Conservation (phyloP, 148 eudicot species). For the Fallopia convolvulus region DNA sequence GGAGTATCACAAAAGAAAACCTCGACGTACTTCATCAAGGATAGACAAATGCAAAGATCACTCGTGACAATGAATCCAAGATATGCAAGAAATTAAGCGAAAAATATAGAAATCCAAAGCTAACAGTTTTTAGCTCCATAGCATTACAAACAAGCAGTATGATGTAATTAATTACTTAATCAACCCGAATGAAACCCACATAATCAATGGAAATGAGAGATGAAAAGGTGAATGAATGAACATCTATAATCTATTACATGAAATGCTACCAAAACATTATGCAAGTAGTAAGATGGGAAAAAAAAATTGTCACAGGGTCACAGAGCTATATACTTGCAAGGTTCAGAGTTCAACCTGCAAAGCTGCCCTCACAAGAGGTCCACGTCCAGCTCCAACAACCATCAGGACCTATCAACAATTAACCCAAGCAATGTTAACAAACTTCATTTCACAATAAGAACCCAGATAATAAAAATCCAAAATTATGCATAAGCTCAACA, state of each 20-base stretch:
- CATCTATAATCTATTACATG: not conserved
- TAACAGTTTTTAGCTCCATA: not conserved
- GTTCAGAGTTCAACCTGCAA: constrained; percentile 46
- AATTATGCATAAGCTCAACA: not conserved
- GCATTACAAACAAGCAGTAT: not conserved
- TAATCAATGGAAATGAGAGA: not conserved
- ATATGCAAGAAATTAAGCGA: not conserved
- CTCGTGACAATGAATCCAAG: not conserved
- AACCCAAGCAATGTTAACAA: not conserved
- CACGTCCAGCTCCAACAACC: constrained; percentile 99
- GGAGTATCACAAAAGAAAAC: not conserved
- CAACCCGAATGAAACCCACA: not conserved
- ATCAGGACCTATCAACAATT: constrained; percentile 58
- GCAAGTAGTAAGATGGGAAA: not conserved
- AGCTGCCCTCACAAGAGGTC: constrained; percentile 95
- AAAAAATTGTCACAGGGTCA: not conserved
- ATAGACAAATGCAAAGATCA: not conserved
- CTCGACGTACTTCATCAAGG: not conserved
- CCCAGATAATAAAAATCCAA: not conserved
- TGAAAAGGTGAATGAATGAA: not conserved
- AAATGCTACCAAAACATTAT: not conserved
- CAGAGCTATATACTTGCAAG: not conserved
- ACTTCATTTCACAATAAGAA: not conserved
- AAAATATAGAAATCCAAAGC: not conserved
- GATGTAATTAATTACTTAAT: not conserved